These are phyloP conservation scores for Jamesozyma spencerorum DNA, from an alignment of 805 yeast species.

Conservation along the genomic window DNA sequence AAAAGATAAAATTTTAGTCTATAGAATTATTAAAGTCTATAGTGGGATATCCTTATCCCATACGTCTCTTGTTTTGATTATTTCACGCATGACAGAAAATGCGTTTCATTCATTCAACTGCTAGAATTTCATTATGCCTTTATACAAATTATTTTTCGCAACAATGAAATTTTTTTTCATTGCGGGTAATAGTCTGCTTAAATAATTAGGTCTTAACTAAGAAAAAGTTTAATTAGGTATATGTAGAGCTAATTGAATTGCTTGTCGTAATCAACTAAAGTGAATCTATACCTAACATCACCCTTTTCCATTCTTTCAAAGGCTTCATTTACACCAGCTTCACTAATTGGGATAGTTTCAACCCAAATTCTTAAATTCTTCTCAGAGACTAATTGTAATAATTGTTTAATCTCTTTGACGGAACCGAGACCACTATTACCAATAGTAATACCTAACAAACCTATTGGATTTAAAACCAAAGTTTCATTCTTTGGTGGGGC, in stretches of 20 bases:
- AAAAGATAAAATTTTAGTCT: not conserved
- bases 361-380: slow-evolving; percentile 42
- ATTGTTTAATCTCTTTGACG: slow-evolving; percentile 36
- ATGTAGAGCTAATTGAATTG: slow-evolving; percentile 7
- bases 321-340: slow-evolving; percentile 35
- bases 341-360: slow-evolving; percentile 41
- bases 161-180: no score
- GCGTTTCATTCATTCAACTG: no score
- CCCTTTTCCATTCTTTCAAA: slow-evolving; percentile 41
- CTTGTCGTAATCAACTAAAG: slow-evolving; percentile 41
- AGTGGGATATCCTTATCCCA: no score
- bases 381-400: slow-evolving; percentile 41
- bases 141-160: no score
- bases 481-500: slow-evolving; percentile 14
- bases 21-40: not conserved
- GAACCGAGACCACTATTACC: slow-evolving; percentile 36
- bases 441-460: slow-evolving; percentile 19
- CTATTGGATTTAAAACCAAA: slow-evolving; percentile 10
- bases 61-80: no score
- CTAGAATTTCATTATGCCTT: no score
- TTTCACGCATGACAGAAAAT: no score
- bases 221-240: no score
- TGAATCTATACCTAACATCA: slow-evolving; percentile 47
- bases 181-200: no score
- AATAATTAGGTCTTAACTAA: no score